Conservation (phyloP, 164 flowering plant genomes). For the Warburgia ugandensis region DNA sequence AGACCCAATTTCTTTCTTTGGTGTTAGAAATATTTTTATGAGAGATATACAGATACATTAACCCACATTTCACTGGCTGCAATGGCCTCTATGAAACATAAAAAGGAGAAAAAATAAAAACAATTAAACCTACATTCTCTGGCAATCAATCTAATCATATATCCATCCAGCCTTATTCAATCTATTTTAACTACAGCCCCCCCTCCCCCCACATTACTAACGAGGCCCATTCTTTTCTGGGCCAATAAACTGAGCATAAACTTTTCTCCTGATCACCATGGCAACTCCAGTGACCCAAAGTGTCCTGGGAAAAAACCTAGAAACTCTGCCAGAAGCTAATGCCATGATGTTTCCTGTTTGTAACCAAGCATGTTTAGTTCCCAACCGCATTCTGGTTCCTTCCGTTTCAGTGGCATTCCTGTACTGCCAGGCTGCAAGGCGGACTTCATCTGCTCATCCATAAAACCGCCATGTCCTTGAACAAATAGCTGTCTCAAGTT, state of each 20-base stretch:
- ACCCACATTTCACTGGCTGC: slow-evolving; percentile 8
- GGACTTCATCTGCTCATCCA: slow-evolving; percentile 43
- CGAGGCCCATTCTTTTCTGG: slow-evolving; percentile 12
- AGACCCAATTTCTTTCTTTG: slow-evolving; percentile 10
- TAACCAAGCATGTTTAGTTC: slow-evolving; percentile 31
- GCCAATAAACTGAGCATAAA: slow-evolving; percentile 1
- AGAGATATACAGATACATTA: slow-evolving; percentile 10
- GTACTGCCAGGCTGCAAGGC: slow-evolving; percentile 34
- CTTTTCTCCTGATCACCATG: too few relatives aligned
- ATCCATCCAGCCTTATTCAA: slow-evolving; percentile 34
- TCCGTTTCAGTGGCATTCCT: slow-evolving; percentile 47
- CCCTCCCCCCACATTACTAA: too few relatives aligned
- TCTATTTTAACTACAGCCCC: slow-evolving; percentile 11
- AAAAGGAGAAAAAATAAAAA: slow-evolving; percentile 11
- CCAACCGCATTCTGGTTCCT: slow-evolving; percentile 78
- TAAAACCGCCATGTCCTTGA: slow-evolving; percentile 31
- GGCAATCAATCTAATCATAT: slow-evolving; percentile 25
- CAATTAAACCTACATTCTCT: slow-evolving; percentile 17
- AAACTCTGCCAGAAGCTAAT: too few relatives aligned
- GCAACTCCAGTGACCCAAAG: too few relatives aligned
- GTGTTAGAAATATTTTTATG: slow-evolving; percentile 6
- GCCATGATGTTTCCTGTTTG: slow-evolving; percentile 61
- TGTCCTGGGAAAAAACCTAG: too few relatives aligned
- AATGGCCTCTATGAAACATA: slow-evolving; percentile 6
- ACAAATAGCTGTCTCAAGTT: slow-evolving; percentile 26